Conservation (phyloP, 441 rosid genomes). For the Capsella rubella region DNA sequence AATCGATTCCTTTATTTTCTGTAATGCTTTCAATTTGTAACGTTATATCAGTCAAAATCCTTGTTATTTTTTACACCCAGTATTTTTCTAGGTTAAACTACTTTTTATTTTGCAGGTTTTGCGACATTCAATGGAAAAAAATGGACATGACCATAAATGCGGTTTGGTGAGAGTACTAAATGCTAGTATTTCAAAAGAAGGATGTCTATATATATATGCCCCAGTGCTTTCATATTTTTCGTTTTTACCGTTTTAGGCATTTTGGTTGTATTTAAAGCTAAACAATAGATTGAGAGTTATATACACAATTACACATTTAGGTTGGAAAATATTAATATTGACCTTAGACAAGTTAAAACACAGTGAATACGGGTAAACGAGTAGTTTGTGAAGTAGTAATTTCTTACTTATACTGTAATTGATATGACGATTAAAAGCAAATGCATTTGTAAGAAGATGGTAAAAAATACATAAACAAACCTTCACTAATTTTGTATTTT, state of each 20-base stretch:
- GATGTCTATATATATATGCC: constrained; percentile 28
- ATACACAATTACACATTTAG: background rate
- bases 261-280: background rate
- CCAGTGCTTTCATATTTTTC: constrained; percentile 28
- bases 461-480: too few species aligned
- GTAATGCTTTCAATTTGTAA: background rate
- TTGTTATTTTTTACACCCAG: background rate
- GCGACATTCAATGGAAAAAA: constrained; percentile 13
- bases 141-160: constrained; percentile 24
- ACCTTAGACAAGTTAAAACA: background rate
- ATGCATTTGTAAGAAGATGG: background rate
- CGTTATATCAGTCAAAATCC: background rate
- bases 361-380: background rate
- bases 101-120: background rate
- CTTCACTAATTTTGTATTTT: background rate
- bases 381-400: too few species aligned
- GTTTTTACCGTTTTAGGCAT: background rate
- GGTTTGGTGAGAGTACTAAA: constrained; percentile 30
- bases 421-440: too few species aligned
- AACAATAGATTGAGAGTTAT: background rate
- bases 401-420: too few species aligned
- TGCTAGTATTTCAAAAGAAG: constrained; percentile 10
- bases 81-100: background rate
- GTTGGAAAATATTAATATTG: too few species aligned
- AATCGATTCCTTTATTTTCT: background rate